Evolutionary conservation across 140 eudicot genomes (phyloP), one percentile per base, ranked within the genome.

Genomic region (Oenanthe javanica): DNA sequence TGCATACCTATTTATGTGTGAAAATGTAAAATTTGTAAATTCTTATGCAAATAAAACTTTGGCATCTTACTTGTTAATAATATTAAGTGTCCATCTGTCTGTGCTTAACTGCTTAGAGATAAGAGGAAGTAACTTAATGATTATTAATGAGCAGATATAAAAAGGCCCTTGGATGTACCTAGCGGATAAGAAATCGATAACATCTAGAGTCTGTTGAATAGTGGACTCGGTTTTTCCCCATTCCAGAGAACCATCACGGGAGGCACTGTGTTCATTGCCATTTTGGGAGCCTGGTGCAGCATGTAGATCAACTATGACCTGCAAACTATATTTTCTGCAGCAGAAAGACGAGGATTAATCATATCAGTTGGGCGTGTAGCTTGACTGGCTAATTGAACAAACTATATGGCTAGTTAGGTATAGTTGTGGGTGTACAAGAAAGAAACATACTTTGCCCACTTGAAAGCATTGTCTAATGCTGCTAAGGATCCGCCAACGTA

Each of bases 221-320:
- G 51, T 81, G 45, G 78, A 84, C 5, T 88, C 92, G 0, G 91
- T 86, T 78, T 67, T 84, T 38, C 97, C 98, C 98, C 98, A 93
- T 80, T 88, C 92, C 4, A 79, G 70, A 48, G 82, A 85, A 52
- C 96, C 93, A 47, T 91, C 97, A 11, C 97, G 85, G 21, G 88
- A 6, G 61, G 86, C 66, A 72, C 98, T 91, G 73, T 93, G 97
- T 52, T 91, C 95, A 52, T 12, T 74, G n/a, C 93, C 93, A 86
- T 93, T 93, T 82, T 93, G 97, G 7, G 98, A 93, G 19, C 95
- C 98, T 0, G 97, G 95, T n/a, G 93, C 97, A 15, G 93, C 93
- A 79, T 93, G 98, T 40, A 93, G 88, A 84, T 93, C 97, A 21
- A 93, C 57, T 61, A 93, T 91, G 16, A 93, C 95, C 88, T 84